A percentile compares a stretch with the other conserved stretches of the same genome.
Conservation (phyloP, 495 filamentous ascomycete genomes). For the Neurospora sp. region DNA sequence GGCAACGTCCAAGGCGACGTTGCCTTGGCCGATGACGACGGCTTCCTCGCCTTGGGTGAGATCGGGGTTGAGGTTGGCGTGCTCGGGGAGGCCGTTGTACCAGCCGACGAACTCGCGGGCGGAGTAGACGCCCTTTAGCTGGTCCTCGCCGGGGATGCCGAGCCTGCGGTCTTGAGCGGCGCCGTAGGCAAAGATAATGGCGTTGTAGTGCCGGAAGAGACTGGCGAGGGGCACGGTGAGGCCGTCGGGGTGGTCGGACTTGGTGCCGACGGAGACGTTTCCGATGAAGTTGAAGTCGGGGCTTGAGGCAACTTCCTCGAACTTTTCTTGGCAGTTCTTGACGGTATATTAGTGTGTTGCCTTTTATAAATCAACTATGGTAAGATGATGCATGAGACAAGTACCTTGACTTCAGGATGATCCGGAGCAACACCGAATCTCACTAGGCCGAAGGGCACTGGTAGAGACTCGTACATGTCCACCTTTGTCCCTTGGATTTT, state of each 20-base stretch:
- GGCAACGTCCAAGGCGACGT: conserved; percentile 90
- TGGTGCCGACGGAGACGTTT: conserved; percentile 68
- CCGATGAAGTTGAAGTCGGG: conserved; percentile 84
- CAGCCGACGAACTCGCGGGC: conserved; percentile 93
- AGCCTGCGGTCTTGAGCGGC: conserved; percentile 72
- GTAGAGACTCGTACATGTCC: conserved; percentile 94
- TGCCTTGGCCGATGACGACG: conserved; percentile 86
- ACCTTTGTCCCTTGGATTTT: conserved; percentile 61
- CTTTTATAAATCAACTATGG: neutral
- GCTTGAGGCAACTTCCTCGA: conserved; percentile 72
- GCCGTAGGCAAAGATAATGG: conserved; percentile 86
- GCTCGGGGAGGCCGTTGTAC: conserved; percentile 93
- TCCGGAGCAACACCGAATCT: conserved; percentile 93
- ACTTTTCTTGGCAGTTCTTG: conserved; percentile 90
- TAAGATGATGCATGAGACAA: neutral
- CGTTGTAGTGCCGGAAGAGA: conserved; percentile 79
- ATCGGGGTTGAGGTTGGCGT: conserved; percentile 63
- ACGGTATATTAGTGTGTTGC: neutral
- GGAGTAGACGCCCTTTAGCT: conserved; percentile 64
- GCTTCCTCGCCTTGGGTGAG: conserved; percentile 72
- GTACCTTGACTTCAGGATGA: conserved; percentile 94
- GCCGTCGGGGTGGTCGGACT: conserved; percentile 27
- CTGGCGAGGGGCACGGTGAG: conserved; percentile 54
- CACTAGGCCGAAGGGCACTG: conserved; percentile 85
- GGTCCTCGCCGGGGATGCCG: conserved; percentile 69